phyloP scores from a whole-genome alignment of 805 yeast genomes.

The Saccharomyces paradoxus region DNA sequence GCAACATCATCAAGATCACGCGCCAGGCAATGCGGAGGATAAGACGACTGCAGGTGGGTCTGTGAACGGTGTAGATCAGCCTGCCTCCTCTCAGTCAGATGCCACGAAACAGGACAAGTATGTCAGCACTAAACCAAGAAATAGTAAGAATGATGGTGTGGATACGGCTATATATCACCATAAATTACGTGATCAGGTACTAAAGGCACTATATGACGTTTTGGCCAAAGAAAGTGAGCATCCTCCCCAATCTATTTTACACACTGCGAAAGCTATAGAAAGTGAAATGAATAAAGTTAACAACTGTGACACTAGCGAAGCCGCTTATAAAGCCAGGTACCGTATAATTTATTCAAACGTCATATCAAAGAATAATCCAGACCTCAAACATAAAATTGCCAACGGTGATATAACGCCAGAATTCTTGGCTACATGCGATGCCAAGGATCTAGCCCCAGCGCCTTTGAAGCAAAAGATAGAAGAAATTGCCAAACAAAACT shows the following conservation, averaged over 20 bases:
- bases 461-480: slow-evolving; percentile 78
- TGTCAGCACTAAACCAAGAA: slow-evolving; percentile 54
- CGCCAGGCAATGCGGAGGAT: background rate
- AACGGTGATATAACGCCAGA: slow-evolving; percentile 58
- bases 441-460: slow-evolving; percentile 95
- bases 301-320: slow-evolving; percentile 42
- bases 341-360: slow-evolving; percentile 81
- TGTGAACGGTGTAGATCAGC: background rate
- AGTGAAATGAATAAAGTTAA: slow-evolving; percentile 55
- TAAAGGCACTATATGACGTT: slow-evolving; percentile 80
- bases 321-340: slow-evolving; percentile 68
- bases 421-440: slow-evolving; percentile 68
- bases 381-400: slow-evolving; percentile 60
- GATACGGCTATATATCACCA: slow-evolving; percentile 62
- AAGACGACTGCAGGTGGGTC: background rate
- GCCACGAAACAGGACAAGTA: slow-evolving; percentile 34
- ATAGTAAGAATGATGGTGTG: slow-evolving; percentile 73
- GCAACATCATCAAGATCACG: slow-evolving; percentile 4
- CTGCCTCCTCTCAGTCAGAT: slow-evolving; percentile 2
- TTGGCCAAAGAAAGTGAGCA: slow-evolving; percentile 69
- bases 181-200: slow-evolving; percentile 73
- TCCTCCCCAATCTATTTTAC: slow-evolving; percentile 54
- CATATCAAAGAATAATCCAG: slow-evolving; percentile 84
- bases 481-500: slow-evolving; percentile 75
- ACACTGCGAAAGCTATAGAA: slow-evolving; percentile 66